Evolutionary conservation across 2,329 filamentous ascomycete genomes (phyloP), one percentile per base, ranked within the genome.

Genomic region (Dactylellina parvicollis): DNA sequence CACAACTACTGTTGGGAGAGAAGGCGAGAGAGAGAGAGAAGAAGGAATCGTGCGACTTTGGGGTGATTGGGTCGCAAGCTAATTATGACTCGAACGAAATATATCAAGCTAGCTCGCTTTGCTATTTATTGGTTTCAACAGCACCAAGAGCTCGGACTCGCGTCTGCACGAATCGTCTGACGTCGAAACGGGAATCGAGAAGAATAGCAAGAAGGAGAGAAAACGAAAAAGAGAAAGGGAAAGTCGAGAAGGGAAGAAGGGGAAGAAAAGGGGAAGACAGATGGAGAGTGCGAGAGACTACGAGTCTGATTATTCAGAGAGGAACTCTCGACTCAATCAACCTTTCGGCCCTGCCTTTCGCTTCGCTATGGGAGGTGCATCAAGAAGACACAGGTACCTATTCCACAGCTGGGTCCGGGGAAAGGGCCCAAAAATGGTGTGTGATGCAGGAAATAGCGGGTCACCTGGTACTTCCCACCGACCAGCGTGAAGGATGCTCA

Each of bases 391-490:
- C 44, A 61, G 57, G 57, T 61, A 61, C 57, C 30, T 50, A 28
- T 30, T 30, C 20, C 40, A 26, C 30, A 20, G 24, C 38, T 36
- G 38, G 47, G 59, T 64, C 66, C 55, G 57, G 66, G 61, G 66
- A 55, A 70, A 50, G 52, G 40, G 34, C 8, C 5, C 34, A 14
- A 56, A 42, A 46, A 52, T 52, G 55, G 50, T 47, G 57, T 71
- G 49, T 71, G 56, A 57, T 57, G 49, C 46, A 71, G 67, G 57
- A 40, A 62, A 30, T 62, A 62, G 44, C 59, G 67, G 60, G 67
- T 72, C 67, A 72, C 57, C 67, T 72, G 67, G 67, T 60, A 59
- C 56, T 49, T 62, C 22, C 18, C 28, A 32, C 28, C 38, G 28
- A 7, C 8, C 30, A 4, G 16, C n/a, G 59, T 40, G 56, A 70